These are phyloP conservation scores for Biscogniauxia mediterranea DNA, from an alignment of 2,329 filamentous ascomycete species.

Conservation along the genomic window DNA sequence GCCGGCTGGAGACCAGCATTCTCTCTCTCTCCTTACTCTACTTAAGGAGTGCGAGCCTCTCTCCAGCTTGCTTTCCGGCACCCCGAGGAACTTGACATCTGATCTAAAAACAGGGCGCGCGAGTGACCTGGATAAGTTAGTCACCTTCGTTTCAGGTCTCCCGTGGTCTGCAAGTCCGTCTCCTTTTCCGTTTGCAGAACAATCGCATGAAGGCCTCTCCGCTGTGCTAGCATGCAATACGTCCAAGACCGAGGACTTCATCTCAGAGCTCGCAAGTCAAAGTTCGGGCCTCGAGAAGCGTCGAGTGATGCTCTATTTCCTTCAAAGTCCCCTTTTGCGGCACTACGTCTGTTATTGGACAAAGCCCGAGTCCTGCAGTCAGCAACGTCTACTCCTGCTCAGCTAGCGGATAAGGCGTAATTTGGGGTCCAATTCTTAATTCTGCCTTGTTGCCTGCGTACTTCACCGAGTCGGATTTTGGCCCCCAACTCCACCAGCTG, in stretches of 20 bases:
- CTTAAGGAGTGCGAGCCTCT: constrained; percentile 9
- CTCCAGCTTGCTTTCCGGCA: constrained; percentile 4
- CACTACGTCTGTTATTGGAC: constrained; percentile 29
- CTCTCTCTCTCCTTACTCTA: neutral
- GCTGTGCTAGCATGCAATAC: constrained; percentile 24
- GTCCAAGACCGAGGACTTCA: constrained; percentile 27
- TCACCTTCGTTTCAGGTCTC: constrained; percentile 14
- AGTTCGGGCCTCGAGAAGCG: constrained; percentile 21
- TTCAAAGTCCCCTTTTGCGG: constrained; percentile 16
- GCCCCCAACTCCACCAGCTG: constrained; percentile 33
- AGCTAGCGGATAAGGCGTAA: constrained; percentile 34
- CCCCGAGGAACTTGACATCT: neutral
- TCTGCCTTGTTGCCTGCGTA: constrained; percentile 39
- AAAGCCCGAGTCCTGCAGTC: constrained; percentile 35
- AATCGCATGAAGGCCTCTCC: constrained; percentile 13
- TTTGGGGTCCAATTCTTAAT: constrained; percentile 23
- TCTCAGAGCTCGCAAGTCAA: constrained; percentile 20
- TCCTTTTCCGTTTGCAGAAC: constrained; percentile 12
- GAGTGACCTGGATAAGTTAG: constrained; percentile 10
- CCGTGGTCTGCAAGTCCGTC: constrained; percentile 11
- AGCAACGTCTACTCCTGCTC: constrained; percentile 31
- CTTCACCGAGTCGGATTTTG: constrained; percentile 34
- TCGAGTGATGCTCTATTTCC: constrained; percentile 22
- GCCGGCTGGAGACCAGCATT: neutral
- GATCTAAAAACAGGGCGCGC: constrained; percentile 1